Conservation (phyloP, 768 basidiomycete species). For the Imleria badia region DNA sequence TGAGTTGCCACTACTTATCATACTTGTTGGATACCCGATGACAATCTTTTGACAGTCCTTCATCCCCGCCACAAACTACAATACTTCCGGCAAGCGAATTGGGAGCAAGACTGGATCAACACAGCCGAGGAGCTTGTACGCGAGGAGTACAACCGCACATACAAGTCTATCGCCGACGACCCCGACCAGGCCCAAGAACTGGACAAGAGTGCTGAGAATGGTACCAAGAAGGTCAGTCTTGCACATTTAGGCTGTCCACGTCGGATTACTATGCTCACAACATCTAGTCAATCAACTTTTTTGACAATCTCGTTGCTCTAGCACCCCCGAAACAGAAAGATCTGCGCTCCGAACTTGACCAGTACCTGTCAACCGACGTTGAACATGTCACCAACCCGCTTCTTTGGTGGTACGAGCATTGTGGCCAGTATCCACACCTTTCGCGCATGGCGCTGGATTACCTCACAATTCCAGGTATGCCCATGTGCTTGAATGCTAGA, state of each 20-base stretch:
- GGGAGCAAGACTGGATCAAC: not conserved
- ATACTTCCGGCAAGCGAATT: not conserved
- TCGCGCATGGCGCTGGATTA: too few species aligned
- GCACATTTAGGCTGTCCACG: too few species aligned
- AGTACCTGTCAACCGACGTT: not conserved
- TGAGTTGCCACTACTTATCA: too few species aligned
- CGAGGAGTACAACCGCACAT: not conserved
- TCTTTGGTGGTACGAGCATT: not conserved
- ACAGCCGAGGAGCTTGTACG: not conserved
- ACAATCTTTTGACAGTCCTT: too few species aligned
- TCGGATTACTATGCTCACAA: too few species aligned
- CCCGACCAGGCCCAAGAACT: not conserved
- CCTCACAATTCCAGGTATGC: too few species aligned
- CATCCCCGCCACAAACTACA: too few species aligned
- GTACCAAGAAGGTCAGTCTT: too few species aligned
- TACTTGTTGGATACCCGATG: too few species aligned
- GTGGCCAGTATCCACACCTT: not conserved
- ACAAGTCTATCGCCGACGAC: not conserved
- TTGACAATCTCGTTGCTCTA: not conserved
- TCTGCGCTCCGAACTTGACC: not conserved
- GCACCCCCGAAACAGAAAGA: not conserved
- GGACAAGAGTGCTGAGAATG: not conserved
- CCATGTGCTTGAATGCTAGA: too few species aligned
- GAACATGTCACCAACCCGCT: not conserved
- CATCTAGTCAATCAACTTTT: too few species aligned